Evolutionary conservation across 2,329 filamentous ascomycete genomes (phyloP).

Genomic region (Penicillium psychrosexuale): DNA sequence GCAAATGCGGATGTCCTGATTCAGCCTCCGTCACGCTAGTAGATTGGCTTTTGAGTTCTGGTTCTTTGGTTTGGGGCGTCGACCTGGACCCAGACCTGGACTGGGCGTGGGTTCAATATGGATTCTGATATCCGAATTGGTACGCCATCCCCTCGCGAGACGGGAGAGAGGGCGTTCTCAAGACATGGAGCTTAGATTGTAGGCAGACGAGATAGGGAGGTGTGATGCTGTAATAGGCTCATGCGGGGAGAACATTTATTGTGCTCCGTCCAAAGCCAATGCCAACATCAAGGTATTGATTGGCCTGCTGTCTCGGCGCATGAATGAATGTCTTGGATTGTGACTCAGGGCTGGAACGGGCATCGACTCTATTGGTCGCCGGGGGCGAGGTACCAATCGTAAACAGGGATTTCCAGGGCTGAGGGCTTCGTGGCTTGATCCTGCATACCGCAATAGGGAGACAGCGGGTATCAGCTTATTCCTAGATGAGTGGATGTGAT

Average conservation of each 20-base stretch:
- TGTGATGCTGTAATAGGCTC: neutral
- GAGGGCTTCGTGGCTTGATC: neutral
- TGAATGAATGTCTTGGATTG: neutral
- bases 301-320: neutral
- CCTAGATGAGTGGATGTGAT: neutral
- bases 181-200: neutral
- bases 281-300: neutral
- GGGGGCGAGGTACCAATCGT: neutral
- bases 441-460: neutral
- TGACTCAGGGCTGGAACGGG: neutral
- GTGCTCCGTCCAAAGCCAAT: neutral
- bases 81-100: neutral
- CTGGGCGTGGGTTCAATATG: neutral
- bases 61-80: neutral
- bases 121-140: too few species aligned
- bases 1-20: constrained; percentile 1
- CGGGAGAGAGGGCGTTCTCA: neutral
- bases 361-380: neutral
- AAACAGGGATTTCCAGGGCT: neutral
- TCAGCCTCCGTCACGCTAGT: neutral
- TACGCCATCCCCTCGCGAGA: neutral
- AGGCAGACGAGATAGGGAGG: neutral
- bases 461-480: neutral
- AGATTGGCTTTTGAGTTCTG: neutral
- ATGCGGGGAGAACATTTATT: neutral